Evolutionary conservation across 176 grass and related monocot species (phyloP).

Genomic region (Microstegium vimineum): DNA sequence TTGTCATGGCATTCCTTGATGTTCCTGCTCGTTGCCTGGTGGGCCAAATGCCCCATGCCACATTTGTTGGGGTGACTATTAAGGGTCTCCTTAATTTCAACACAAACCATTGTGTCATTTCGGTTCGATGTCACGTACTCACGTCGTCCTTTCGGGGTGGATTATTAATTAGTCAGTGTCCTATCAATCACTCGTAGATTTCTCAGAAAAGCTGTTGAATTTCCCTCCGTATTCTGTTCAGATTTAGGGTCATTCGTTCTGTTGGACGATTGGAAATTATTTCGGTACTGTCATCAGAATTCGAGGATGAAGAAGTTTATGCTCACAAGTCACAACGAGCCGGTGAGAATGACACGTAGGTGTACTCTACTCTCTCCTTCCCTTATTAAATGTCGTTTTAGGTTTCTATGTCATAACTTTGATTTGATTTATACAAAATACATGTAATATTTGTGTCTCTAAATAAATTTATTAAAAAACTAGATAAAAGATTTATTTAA

Average conservation of each 20-base stretch:
- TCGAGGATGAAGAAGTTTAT: not conserved
- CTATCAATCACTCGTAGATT: not conserved
- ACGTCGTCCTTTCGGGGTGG: not conserved
- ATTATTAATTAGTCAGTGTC: not conserved
- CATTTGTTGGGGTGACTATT: not conserved
- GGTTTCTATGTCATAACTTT: too few species aligned
- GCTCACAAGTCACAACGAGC: too few species aligned
- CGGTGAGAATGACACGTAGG: not conserved
- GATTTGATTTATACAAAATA: too few species aligned
- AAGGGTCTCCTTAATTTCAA: not conserved
- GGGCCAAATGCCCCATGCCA: not conserved
- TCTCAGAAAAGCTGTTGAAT: not conserved
- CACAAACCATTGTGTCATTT: not conserved
- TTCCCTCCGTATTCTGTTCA: not conserved
- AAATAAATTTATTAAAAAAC: too few species aligned
- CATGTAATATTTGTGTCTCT: too few species aligned
- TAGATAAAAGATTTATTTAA: too few species aligned
- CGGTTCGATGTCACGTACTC: not conserved
- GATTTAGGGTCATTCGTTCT: not conserved
- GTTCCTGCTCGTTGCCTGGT: conserved; percentile 12
- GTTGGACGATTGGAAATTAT: not conserved
- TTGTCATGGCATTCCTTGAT: conserved; percentile 32
- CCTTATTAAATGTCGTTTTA: too few species aligned
- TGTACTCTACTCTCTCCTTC: too few species aligned
- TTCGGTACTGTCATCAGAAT: not conserved